These are phyloP conservation scores for Populus deltoides DNA, from an alignment of 345 rosid genomes.

Conservation along the genomic window DNA sequence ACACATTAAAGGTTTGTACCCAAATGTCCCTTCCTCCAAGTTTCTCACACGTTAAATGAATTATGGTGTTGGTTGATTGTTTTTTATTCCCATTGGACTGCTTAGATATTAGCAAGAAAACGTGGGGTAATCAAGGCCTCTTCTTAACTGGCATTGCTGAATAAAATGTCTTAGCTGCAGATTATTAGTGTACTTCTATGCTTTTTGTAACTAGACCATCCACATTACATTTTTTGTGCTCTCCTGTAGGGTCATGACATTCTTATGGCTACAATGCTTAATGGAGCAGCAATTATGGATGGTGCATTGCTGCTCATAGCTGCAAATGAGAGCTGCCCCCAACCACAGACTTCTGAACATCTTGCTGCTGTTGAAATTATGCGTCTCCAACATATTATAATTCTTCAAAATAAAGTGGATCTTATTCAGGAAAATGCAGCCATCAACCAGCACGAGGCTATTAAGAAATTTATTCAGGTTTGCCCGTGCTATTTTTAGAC, in stretches of 20 bases:
- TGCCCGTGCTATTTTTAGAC: background rate
- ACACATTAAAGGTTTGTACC: background rate
- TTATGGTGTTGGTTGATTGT: background rate
- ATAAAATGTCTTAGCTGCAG: background rate
- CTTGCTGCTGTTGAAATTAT: slow-evolving; percentile 97
- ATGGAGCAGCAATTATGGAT: slow-evolving; percentile 99
- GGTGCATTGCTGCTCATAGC: slow-evolving; percentile 94
- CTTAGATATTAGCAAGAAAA: background rate
- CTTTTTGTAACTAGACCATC: background rate
- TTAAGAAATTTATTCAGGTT: slow-evolving; percentile 81
- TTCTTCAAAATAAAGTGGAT: slow-evolving; percentile 96
- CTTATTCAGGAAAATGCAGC: slow-evolving; percentile 95
- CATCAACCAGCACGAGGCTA: slow-evolving; percentile 83
- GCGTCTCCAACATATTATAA: slow-evolving; percentile 88
- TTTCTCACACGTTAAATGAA: background rate
- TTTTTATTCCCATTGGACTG: background rate
- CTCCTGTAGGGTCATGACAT: slow-evolving; percentile 83
- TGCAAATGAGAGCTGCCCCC: slow-evolving; percentile 97
- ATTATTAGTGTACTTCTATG: background rate
- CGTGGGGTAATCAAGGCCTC: background rate
- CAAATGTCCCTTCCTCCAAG: background rate
- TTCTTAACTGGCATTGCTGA: background rate
- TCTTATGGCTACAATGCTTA: slow-evolving; percentile 99
- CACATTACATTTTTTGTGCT: background rate
- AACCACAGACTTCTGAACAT: slow-evolving; percentile 98